Base-by-base conservation (phyloP, 805 yeast species). In the Saccharomycopsis sp. region DNA sequence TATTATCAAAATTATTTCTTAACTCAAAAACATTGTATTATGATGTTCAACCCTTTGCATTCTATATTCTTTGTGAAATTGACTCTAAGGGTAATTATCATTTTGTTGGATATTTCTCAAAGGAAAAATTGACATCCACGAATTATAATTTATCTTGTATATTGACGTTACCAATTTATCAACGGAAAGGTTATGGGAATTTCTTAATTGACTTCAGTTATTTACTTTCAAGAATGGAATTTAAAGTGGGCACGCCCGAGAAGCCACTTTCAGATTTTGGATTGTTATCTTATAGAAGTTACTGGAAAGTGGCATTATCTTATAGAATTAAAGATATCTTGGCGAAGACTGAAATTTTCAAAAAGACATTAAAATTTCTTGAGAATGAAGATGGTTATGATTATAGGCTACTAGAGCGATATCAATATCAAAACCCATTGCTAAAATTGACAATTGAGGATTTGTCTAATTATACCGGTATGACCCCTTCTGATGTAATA, bases 41-140 rank as follows among this genome's bases (percentile, higher is more conserved):
- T 59, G 97, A 93, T 57, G 97, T 90, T 36, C 96, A 93, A 60
- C 96, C 97, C 1, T 90, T 90, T 55, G 74, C 84, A 58, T 93
- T 93, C 58, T 93, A 90, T 62, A 78, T 89, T 1, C 62, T 93
- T 37, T 84, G 90, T 4, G 93, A 84, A 52, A 67, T 53, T 56
- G 2, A 56, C 58, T 5, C 69, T 67, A n/a, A 34, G 13, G 32
- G 32, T 17, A 36, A 40, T 14, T 81, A 81, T 57, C 88, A 85
- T 57, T 84, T 93, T 63, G 89, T 89, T 31, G 98, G 98, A 0
- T 93, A 93, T 61, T 93, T 93, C 59, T 85, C 95, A 20, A 93
- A 93, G 56, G 96, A 89, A 56, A 73, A 73, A 47, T 66, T 83
- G 48, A 82, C 80, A 52, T 72, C 79, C 24, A 77, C 90, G 0